These are phyloP conservation scores for Cyclocybe cylindracea DNA, from an alignment of 768 basidiomycete genomes.

Conservation along the genomic window DNA sequence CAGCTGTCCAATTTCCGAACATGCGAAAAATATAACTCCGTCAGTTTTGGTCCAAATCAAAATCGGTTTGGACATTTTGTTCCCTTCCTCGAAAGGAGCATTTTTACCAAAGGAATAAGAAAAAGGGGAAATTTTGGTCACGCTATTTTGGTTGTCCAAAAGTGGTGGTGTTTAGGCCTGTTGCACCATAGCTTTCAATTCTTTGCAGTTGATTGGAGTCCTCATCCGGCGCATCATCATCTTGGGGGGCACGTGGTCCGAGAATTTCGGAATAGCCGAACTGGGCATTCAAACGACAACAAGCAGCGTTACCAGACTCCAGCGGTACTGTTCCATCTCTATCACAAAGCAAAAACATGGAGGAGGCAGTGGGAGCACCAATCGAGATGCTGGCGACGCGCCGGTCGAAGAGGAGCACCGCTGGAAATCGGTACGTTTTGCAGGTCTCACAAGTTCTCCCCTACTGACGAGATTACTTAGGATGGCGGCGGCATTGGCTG, in stretches of 20 bases:
- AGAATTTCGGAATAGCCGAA: not conserved
- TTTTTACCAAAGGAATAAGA: conserved; percentile 14
- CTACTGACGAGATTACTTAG: conserved; percentile 33
- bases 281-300: not conserved
- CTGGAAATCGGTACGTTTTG: conserved; percentile 67
- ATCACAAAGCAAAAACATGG: not conserved
- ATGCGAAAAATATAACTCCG: conserved; percentile 12
- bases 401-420: conserved; percentile 69
- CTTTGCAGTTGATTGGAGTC: not conserved
- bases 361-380: conserved; percentile 21
- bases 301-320: not conserved
- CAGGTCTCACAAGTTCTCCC: not conserved
- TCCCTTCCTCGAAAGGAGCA: conserved; percentile 11
- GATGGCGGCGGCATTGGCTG: conserved; percentile 79
- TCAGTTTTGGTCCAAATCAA: conserved; percentile 18
- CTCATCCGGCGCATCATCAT: not conserved
- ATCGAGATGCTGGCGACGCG: conserved; percentile 55
- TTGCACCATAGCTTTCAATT: not conserved
- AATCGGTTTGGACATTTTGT: conserved; percentile 15
- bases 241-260: not conserved
- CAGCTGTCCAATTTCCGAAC: conserved; percentile 10
- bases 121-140: not conserved
- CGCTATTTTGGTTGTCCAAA: conserved; percentile 1
- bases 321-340: no score
- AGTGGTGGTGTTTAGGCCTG: conserved; percentile 1